phyloP scores from a whole-genome alignment of 139 green algal species.

The Chlamydomonas sphaeroides region DNA sequence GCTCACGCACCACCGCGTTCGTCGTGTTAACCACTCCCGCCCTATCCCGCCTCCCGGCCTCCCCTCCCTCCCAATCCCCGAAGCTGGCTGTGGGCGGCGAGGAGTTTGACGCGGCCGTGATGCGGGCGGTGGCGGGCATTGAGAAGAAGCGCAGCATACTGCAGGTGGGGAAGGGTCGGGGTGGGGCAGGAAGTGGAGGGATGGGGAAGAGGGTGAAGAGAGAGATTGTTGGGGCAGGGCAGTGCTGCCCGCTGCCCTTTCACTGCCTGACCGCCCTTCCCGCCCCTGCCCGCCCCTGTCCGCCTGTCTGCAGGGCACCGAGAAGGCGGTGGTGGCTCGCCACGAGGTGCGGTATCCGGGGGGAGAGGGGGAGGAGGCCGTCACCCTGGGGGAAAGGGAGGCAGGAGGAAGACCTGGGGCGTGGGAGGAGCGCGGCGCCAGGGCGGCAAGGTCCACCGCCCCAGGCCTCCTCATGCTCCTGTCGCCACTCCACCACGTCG shows the following conservation, averaged over 20 bases:
- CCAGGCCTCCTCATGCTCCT: too few species aligned
- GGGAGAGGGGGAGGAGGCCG: too few species aligned
- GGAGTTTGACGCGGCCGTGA: slow-evolving; percentile 84
- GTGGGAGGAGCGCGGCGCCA: too few species aligned
- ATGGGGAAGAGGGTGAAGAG: too few species aligned
- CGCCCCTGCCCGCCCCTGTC: neutral
- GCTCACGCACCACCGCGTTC: too few species aligned
- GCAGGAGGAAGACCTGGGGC: too few species aligned
- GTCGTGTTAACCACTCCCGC: too few species aligned
- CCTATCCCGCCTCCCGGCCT: neutral
- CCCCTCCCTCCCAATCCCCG: slow-evolving; percentile 15
- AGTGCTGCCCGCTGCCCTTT: neutral
- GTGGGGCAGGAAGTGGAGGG: neutral
- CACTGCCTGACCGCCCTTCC: neutral
- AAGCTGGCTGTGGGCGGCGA: slow-evolving; percentile 48
- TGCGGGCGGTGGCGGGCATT: slow-evolving; percentile 86
- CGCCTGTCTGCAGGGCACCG: slow-evolving; percentile 60
- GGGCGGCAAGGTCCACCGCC: too few species aligned
- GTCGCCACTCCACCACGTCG: too few species aligned
- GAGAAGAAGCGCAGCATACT: slow-evolving; percentile 94
- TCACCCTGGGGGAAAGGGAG: too few species aligned
- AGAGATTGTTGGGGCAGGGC: neutral
- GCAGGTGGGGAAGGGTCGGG: slow-evolving; percentile 16
- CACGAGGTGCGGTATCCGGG: slow-evolving; percentile 93
- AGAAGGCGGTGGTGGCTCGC: slow-evolving; percentile 88